Conservation (phyloP, 257 asterid genomes). For the Solanum bulbocastanum region DNA sequence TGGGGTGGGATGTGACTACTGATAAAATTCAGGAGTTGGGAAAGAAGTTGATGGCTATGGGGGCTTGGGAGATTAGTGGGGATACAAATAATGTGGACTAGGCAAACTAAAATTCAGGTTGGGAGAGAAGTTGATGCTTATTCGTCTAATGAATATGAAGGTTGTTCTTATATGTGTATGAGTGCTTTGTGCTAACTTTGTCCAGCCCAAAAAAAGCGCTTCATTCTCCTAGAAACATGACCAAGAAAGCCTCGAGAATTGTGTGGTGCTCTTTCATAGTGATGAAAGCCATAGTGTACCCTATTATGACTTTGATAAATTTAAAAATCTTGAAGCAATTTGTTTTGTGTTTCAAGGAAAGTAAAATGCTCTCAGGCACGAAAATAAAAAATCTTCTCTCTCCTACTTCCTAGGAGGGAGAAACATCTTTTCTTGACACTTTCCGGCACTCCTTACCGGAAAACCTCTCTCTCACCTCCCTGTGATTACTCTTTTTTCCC, state of each 20-base stretch:
- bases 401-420: too few relatives aligned
- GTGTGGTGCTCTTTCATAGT: neutral
- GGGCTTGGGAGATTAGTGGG: neutral
- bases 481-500: too few relatives aligned
- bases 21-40: neutral
- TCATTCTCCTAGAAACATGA: neutral
- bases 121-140: neutral
- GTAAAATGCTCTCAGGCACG: too few relatives aligned
- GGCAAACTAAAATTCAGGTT: neutral
- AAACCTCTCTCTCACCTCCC: too few relatives aligned
- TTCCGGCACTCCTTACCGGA: too few relatives aligned
- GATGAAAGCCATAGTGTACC: neutral
- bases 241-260: neutral
- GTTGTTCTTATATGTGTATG: neutral
- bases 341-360: too few relatives aligned
- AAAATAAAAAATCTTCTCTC: too few relatives aligned
- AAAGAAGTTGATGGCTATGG: neutral
- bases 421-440: too few relatives aligned
- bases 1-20: neutral
- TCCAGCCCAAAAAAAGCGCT: neutral
- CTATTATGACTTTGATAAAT: neutral
- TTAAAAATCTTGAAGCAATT: too few relatives aligned
- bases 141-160: neutral
- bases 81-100: neutral
- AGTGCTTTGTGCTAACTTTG: neutral